A percentile compares a stretch with the other conserved stretches of the same genome.
phyloP scores from a whole-genome alignment of 768 basidiomycete genomes.

The Leccinum broughii region DNA sequence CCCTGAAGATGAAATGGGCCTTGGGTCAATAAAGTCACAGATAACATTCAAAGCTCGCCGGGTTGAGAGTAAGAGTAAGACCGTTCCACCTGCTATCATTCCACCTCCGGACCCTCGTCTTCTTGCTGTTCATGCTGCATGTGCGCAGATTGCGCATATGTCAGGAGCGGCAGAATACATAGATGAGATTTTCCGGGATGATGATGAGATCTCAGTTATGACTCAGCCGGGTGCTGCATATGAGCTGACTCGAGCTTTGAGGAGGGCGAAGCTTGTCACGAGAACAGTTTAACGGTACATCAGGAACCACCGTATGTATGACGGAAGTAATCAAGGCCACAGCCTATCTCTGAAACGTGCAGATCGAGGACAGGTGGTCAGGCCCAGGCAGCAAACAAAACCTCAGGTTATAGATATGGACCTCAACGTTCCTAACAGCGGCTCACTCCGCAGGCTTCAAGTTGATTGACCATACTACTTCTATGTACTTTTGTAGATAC shows the following conservation, averaged over 20 bases:
- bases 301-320: too few relatives aligned
- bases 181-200: not conserved
- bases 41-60: not conserved
- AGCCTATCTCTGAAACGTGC: too few relatives aligned
- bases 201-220: not conserved
- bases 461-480: too few relatives aligned
- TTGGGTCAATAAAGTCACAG: not conserved
- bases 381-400: too few relatives aligned
- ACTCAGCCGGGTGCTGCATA: not conserved
- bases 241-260: not conserved
- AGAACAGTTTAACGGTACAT: too few relatives aligned
- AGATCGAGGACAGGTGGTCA: too few relatives aligned
- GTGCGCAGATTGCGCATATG: too few relatives aligned
- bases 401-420: too few relatives aligned
- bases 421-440: too few relatives aligned
- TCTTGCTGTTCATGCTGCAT: not conserved
- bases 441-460: too few relatives aligned
- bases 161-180: not conserved
- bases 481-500: slow-evolving; percentile 10
- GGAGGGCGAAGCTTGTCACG: not conserved
- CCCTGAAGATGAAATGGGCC: not conserved
- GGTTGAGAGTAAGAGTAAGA: not conserved
- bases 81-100: not conserved
- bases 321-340: too few relatives aligned
- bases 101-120: not conserved